Evolutionary conservation across 2,329 filamentous ascomycete genomes (phyloP).

Genomic region (Dichotomopilus funicola): DNA sequence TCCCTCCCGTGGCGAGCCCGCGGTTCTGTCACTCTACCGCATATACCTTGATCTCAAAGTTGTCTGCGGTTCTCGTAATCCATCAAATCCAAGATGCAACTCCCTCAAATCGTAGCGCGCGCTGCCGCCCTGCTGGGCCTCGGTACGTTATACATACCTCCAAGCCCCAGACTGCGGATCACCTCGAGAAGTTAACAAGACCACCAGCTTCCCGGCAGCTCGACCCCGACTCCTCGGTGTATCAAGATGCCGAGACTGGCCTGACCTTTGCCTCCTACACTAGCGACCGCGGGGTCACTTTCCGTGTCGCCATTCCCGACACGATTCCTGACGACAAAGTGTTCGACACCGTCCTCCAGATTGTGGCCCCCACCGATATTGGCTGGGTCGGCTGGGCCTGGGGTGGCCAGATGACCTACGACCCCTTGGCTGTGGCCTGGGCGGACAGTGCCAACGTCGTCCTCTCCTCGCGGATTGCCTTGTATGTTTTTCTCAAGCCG

Average conservation of each 20-base stretch:
- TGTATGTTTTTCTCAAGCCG: conserved; percentile 30
- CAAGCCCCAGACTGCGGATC: background rate
- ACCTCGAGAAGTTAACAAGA: background rate
- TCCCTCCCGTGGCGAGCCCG: background rate
- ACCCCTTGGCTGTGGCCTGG: conserved; percentile 41
- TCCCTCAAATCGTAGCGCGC: conserved; percentile 23
- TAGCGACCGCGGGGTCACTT: conserved; percentile 32
- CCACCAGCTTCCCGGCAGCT: conserved; percentile 19
- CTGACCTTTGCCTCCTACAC: conserved; percentile 39
- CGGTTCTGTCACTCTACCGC: background rate
- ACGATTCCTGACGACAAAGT: conserved; percentile 23
- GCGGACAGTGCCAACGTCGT: conserved; percentile 35
- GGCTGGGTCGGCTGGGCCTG: conserved; percentile 44
- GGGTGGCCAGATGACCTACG: conserved; percentile 45
- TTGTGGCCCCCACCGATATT: conserved; percentile 36
- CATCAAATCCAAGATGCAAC: conserved; percentile 28
- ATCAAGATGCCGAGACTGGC: conserved; percentile 33
- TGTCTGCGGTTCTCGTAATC: background rate
- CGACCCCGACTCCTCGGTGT: conserved; percentile 30
- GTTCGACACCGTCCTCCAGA: conserved; percentile 34
- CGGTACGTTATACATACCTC: conserved; percentile 23
- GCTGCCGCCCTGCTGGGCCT: conserved; percentile 27
- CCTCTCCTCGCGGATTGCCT: conserved; percentile 38
- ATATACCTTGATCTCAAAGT: background rate
- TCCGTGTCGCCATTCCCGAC: conserved; percentile 32